Evolutionary conservation across 169 alveolate genomes (phyloP).

Genomic region (Cardiosporidium cionae): DNA sequence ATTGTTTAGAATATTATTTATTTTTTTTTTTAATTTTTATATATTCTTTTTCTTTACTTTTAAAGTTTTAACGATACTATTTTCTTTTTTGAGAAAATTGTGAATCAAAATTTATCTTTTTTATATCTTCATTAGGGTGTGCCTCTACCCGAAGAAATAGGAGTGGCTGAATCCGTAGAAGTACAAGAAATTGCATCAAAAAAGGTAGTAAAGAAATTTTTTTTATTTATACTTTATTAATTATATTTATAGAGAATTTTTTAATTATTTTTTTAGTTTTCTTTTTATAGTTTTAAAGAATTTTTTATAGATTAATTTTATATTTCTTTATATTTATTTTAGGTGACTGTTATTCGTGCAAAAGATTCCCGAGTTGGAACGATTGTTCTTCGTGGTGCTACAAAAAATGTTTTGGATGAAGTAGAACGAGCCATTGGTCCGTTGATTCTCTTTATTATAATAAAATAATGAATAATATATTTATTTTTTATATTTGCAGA

Average conservation of each 20-base stretch:
- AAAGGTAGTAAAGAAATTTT: conserved; percentile 53
- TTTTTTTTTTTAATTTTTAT: not conserved
- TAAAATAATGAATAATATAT: too few species aligned
- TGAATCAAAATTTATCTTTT: not conserved
- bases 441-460: too few species aligned
- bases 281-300: conserved; percentile 7
- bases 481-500: too few species aligned
- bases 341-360: conserved; percentile 9
- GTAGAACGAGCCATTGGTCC: conserved; percentile 96
- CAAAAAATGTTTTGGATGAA: conserved; percentile 93
- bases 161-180: conserved; percentile 79
- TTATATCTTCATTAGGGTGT: conserved; percentile 29
- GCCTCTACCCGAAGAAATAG: conserved; percentile 93
- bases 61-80: not conserved
- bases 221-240: not conserved
- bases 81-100: not conserved
- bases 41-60: not conserved
- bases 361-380: conserved; percentile 36
- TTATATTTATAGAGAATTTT: too few species aligned
- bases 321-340: not conserved
- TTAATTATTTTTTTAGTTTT: too few species aligned
- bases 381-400: conserved; percentile 76
- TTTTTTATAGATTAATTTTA: too few species aligned
- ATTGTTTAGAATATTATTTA: not conserved
- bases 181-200: conserved; percentile 87